These are phyloP conservation scores for Calocybe gambosa DNA, from an alignment of 1,284 basidiomycete species.

Conservation along the genomic window DNA sequence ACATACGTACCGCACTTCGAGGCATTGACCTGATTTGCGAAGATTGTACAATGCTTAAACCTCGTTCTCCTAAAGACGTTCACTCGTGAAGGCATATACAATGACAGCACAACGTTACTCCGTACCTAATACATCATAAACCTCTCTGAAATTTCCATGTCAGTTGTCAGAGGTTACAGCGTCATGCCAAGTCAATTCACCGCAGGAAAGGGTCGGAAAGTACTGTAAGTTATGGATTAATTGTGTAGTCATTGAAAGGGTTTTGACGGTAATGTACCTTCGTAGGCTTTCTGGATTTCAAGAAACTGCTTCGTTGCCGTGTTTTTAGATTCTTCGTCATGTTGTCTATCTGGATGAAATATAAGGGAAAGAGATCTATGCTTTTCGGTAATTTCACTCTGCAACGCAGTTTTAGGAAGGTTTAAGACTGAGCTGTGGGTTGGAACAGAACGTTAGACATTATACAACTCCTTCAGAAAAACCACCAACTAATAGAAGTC, in stretches of 20 bases:
- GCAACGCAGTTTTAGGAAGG: constrained; percentile 55
- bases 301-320: constrained; percentile 64
- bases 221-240: constrained; percentile 35
- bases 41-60: constrained; percentile 38
- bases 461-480: not conserved
- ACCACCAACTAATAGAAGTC: constrained; percentile 24
- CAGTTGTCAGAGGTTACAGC: not conserved
- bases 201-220: constrained; percentile 71
- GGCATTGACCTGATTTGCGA: constrained; percentile 37
- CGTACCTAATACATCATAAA: constrained; percentile 73
- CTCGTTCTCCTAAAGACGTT: constrained; percentile 41
- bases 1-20: constrained; percentile 44
- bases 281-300: constrained; percentile 74
- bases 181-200: constrained; percentile 27
- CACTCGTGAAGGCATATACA: not conserved
- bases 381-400: constrained; percentile 65
- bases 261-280: constrained; percentile 40
- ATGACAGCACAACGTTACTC: not conserved
- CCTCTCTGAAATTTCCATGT: constrained; percentile 34
- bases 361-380: constrained; percentile 67
- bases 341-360: constrained; percentile 85
- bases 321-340: constrained; percentile 48
- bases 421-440: constrained; percentile 57
- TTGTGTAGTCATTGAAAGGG: not conserved
- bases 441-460: not conserved